Evolutionary conservation across 768 basidiomycete genomes (phyloP).

Genomic region (Suillus weaverae): DNA sequence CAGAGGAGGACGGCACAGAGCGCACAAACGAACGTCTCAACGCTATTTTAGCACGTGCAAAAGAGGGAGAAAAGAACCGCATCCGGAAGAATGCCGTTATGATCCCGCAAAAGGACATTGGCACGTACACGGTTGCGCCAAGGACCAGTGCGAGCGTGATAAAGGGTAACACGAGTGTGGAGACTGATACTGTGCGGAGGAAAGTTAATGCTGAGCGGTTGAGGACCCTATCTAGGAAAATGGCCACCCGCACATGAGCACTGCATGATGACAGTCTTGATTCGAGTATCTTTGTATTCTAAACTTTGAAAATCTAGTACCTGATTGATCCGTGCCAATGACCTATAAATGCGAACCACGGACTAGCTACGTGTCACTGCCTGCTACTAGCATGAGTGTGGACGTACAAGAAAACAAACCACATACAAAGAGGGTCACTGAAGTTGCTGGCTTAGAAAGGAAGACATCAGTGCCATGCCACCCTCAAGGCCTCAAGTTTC

Average conservation of each 20-base stretch:
- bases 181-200: constrained; percentile 71
- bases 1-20: constrained; percentile 40
- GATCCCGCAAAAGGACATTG: constrained; percentile 76
- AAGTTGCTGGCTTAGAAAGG: not conserved
- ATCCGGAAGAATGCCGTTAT: constrained; percentile 78
- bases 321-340: not conserved
- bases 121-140: constrained; percentile 81
- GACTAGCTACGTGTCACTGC: not conserved
- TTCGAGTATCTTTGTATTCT: not conserved
- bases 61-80: constrained; percentile 65
- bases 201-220: constrained; percentile 74
- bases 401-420: not conserved
- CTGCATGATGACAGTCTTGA: not conserved
- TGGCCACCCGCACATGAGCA: constrained; percentile 29
- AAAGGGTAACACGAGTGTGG: constrained; percentile 59
- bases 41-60: constrained; percentile 66
- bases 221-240: constrained; percentile 57
- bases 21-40: constrained; percentile 57
- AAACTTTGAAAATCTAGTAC: not conserved
- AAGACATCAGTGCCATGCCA: not conserved
- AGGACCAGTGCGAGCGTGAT: constrained; percentile 51
- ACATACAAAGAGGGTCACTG: not conserved
- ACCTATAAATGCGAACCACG: not conserved
- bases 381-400: not conserved
- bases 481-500: not conserved